These are phyloP conservation scores for Chamaecyparis obtusa DNA, from an alignment of 75 land plant genomes.

Conservation along the genomic window DNA sequence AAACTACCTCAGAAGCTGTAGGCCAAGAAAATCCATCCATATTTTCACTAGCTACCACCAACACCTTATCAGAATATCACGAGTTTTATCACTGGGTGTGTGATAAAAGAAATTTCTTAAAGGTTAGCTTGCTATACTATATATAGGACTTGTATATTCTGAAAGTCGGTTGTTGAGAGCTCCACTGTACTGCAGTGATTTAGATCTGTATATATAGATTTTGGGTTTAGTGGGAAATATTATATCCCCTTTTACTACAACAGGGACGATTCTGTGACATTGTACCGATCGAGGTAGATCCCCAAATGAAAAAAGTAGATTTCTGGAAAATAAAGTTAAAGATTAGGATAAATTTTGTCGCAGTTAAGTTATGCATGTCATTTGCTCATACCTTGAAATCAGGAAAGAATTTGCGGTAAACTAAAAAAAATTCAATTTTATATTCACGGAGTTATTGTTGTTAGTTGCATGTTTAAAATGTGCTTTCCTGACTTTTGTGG, in stretches of 20 bases:
- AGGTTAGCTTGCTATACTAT: background rate
- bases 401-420: no score
- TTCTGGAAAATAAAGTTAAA: no score
- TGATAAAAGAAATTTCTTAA: background rate
- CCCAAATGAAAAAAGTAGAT: no score
- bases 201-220: background rate
- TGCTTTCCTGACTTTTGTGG: no score
- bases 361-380: background rate
- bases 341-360: background rate
- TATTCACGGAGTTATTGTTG: no score
- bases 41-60: background rate
- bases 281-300: background rate
- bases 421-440: no score
- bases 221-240: background rate
- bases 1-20: constrained; percentile 8
- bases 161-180: background rate
- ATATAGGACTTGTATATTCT: background rate
- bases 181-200: background rate
- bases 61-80: background rate
- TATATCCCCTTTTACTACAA: background rate
- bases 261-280: background rate
- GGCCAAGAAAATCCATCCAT: constrained; percentile 22
- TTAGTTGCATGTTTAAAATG: no score
- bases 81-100: background rate
- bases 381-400: no score